Evolutionary conservation across 129 eudicot genomes (phyloP).

Genomic region (Rutidosis leptorrhynchoides): DNA sequence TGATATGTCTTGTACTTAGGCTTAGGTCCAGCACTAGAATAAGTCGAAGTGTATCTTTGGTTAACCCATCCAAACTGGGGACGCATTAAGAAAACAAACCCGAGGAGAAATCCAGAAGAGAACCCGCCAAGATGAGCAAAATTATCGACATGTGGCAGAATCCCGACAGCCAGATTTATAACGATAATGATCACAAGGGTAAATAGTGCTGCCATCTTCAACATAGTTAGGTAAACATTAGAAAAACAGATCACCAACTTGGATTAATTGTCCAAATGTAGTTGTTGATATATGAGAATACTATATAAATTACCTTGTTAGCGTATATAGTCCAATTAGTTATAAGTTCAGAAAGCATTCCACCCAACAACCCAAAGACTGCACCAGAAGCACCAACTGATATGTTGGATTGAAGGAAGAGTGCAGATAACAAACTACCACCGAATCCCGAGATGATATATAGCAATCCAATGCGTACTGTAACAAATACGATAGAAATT

Average conservation of each 20-base stretch:
- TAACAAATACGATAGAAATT: slow-evolving; percentile 12
- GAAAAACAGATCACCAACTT: not conserved
- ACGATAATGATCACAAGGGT: slow-evolving; percentile 74
- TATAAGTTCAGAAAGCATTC: slow-evolving; percentile 88
- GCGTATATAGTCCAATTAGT: slow-evolving; percentile 85
- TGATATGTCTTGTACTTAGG: slow-evolving; percentile 72
- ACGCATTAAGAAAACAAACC: slow-evolving; percentile 79
- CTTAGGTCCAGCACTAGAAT: slow-evolving; percentile 38
- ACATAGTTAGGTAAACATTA: not conserved
- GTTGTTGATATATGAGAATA: slow-evolving; percentile 4
- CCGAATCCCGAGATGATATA: slow-evolving; percentile 83
- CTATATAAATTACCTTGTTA: slow-evolving; percentile 59
- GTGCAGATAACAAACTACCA: slow-evolving; percentile 85
- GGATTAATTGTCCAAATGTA: not conserved
- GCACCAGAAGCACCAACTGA: slow-evolving; percentile 99
- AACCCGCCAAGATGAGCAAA: slow-evolving; percentile 98
- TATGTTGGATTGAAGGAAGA: slow-evolving; percentile 68
- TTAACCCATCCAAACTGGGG: slow-evolving; percentile 89
- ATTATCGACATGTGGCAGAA: slow-evolving; percentile 53
- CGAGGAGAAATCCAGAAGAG: slow-evolving; percentile 79
- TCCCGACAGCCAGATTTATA: slow-evolving; percentile 59
- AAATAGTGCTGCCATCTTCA: slow-evolving; percentile 57
- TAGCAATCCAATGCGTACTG: slow-evolving; percentile 80
- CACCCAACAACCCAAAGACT: slow-evolving; percentile 82
- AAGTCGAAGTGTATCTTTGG: slow-evolving; percentile 48